These are phyloP conservation scores for Alloascoidea africana DNA, from an alignment of 805 yeast genomes.

Conservation along the genomic window DNA sequence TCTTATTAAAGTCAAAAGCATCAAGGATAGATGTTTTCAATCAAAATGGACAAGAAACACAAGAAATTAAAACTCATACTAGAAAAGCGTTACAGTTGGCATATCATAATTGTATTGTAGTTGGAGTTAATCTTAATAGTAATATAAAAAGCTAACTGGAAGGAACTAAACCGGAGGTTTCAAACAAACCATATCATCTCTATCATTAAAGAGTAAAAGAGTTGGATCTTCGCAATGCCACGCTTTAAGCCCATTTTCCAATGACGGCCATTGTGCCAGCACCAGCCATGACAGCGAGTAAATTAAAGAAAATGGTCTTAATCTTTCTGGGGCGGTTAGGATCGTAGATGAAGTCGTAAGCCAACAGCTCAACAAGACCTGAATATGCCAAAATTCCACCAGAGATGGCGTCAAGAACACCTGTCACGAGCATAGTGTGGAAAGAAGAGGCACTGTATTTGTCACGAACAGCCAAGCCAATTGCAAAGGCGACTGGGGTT, in stretches of 20 bases:
- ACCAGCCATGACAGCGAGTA: constrained; percentile 33
- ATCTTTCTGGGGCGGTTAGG: constrained; percentile 24
- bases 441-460: constrained; percentile 39
- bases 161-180: too few relatives aligned
- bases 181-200: too few relatives aligned
- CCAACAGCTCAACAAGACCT: constrained; percentile 61
- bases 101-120: too few relatives aligned
- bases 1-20: too few relatives aligned
- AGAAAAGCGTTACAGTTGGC: too few relatives aligned
- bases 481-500: constrained; percentile 61
- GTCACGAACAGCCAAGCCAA: constrained; percentile 55
- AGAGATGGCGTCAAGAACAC: constrained; percentile 54
- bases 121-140: too few relatives aligned
- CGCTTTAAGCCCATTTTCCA: constrained; percentile 71
- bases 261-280: constrained; percentile 59
- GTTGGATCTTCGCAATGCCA: too few relatives aligned
- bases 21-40: too few relatives aligned
- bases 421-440: constrained; percentile 39
- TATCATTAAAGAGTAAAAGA: too few relatives aligned
- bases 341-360: constrained; percentile 49
- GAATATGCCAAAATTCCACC: constrained; percentile 62
- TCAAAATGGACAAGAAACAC: too few relatives aligned
- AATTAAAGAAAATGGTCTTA: constrained; percentile 24
- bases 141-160: too few relatives aligned
- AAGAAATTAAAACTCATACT: too few relatives aligned